Percentiles rank a stretch among this genome's conserved stretches.
Conservation (phyloP, 1,284 basidiomycete species). For the Tranzscheliella williamsii region DNA sequence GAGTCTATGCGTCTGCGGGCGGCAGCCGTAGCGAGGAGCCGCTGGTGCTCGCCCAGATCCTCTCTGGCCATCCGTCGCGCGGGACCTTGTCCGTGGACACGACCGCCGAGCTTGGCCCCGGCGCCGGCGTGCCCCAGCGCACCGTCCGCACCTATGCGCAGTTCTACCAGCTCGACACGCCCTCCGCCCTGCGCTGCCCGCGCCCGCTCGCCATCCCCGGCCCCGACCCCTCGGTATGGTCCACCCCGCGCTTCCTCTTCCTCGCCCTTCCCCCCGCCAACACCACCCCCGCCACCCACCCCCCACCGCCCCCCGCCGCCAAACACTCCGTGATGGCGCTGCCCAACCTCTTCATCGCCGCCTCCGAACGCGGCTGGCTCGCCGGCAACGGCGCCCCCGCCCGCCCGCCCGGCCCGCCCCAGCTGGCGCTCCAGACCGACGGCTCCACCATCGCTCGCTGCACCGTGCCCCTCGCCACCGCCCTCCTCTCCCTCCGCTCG, state of each 20-base stretch:
- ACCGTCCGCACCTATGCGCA: constrained; percentile 36
- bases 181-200: constrained; percentile 12
- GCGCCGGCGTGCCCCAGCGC: constrained; percentile 66
- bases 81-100: constrained; percentile 75
- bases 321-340: constrained; percentile 42
- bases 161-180: constrained; percentile 28
- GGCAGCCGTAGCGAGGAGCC: constrained; percentile 2
- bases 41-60: constrained; percentile 63
- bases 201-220: constrained; percentile 43
- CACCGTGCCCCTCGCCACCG: constrained; percentile 25
- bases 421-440: constrained; percentile 10
- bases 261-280: constrained; percentile 20
- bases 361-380: constrained; percentile 43
- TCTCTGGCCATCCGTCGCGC: constrained; percentile 76
- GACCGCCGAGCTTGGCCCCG: constrained; percentile 67
- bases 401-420: constrained; percentile 1
- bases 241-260: constrained; percentile 42
- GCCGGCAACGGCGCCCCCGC: constrained; percentile 22
- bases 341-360: constrained; percentile 44
- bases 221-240: constrained; percentile 36
- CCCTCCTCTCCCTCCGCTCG: constrained; percentile 21
- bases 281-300: neutral
- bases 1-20: constrained; percentile 45
- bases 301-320: neutral
- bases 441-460: constrained; percentile 25